Base-by-base conservation (phyloP, 23 red algal species). In the Gracilaria vermiculophylla region DNA sequence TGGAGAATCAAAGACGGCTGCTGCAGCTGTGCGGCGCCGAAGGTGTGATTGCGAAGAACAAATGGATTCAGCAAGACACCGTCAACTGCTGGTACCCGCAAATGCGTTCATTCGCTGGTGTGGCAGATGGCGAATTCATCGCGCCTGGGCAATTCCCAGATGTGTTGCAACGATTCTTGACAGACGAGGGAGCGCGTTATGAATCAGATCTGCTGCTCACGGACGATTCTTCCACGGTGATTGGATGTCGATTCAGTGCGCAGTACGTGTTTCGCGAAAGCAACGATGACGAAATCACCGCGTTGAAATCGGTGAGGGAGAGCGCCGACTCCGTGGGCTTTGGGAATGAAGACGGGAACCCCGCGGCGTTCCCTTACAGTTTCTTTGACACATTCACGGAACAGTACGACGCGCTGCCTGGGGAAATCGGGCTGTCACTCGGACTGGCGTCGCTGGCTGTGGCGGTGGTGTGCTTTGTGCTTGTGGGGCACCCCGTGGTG, bases 311-410 rank as follows among this genome's bases (percentile, higher is more conserved):
- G 25, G 71, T 94, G 44, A 62, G 91, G 11, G 81, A 53, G 17
- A 53, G 48, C 53, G 86, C 57, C 2, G 86, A 78, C 57, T 35
- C 43, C 17, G 86, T 54, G 20, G 75, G 64, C 33, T 90, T 90
- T 71, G 86, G 86, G 10, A 27, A 49, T 40, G 66, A 27, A 27
- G 70, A 87, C 53, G 73, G 62, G 16, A 41, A 40, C 10, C 29
- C 86, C 12, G 73, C 53, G n/a, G 81, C 81, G 24, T 94, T 94
- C 66, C 79, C 91, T n/a, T 94, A 87, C 76, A 53, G 53, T 6
- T 94, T 94, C 48, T 67, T 69, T 17, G 81, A 86, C 64, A 94
- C 76, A 9, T 94, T 94, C 40, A 58, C 75, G 40, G 91, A 94
- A 49, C 91, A 94, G 33, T 85, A 94, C 33, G 74, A 54, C 37